phyloP scores from a whole-genome alignment of 441 rosid genomes.

The Euphorbia schlechtendalii region DNA sequence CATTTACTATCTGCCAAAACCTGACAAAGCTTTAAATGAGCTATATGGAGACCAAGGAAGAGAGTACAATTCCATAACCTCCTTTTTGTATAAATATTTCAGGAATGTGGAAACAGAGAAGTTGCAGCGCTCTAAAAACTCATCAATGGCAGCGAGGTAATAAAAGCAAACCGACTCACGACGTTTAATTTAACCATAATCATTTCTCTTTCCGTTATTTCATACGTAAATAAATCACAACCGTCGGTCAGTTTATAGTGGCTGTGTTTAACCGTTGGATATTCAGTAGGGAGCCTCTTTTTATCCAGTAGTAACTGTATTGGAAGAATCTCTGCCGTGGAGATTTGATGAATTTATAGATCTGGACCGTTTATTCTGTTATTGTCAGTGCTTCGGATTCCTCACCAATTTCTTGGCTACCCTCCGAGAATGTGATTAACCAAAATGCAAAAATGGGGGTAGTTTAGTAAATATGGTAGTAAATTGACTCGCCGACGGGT shows the following conservation, averaged over 20 bases:
- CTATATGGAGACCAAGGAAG: background rate
- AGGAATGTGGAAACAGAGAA: conserved; percentile 50
- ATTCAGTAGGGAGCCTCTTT: conserved; percentile 2
- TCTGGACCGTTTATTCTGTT: conserved; percentile 63
- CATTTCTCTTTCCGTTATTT: background rate
- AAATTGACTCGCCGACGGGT: conserved; percentile 20
- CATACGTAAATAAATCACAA: conserved; percentile 18
- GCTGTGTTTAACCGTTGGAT: too few species aligned
- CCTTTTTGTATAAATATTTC: conserved; percentile 9
- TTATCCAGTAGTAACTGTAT: conserved; percentile 20
- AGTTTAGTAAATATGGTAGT: too few species aligned
- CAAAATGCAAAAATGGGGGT: conserved; percentile 11
- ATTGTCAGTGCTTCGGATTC: conserved; percentile 9
- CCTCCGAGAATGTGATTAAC: background rate
- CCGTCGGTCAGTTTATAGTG: too few species aligned
- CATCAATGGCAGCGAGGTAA: conserved; percentile 68
- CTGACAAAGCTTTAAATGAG: conserved; percentile 9
- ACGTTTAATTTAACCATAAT: too few species aligned
- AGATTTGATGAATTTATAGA: conserved; percentile 48
- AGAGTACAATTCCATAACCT: background rate
- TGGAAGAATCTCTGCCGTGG: conserved; percentile 39
- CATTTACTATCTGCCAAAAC: conserved; percentile 1
- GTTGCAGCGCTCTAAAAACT: conserved; percentile 47
- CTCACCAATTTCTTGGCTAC: background rate
- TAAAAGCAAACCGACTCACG: background rate